phyloP scores from a whole-genome alignment of 2,329 filamentous ascomycete species.

The Xylaria sp. region DNA sequence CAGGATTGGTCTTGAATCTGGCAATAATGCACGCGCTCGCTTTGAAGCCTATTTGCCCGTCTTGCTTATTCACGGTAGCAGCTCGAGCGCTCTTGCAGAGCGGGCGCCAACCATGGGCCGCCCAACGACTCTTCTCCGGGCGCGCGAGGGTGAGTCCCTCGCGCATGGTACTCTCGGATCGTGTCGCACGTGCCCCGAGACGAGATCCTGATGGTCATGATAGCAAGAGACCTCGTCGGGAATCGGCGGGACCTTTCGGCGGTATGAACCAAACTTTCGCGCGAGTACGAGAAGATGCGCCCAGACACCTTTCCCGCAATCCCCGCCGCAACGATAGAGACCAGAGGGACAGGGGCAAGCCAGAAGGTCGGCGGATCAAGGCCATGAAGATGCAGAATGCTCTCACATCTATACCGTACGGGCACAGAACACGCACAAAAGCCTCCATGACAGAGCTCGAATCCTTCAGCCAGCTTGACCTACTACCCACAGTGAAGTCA shows the following conservation, averaged over 20 bases:
- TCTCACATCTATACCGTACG: conserved; percentile 78
- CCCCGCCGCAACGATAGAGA: conserved; percentile 14
- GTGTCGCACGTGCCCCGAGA: conserved; percentile 50
- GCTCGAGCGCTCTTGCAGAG: conserved; percentile 23
- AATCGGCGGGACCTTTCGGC: conserved; percentile 56
- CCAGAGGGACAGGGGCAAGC: conserved; percentile 38
- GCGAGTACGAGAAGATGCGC: conserved; percentile 40
- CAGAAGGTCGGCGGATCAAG: conserved; percentile 66
- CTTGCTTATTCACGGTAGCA: conserved; percentile 35
- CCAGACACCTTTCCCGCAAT: conserved; percentile 25
- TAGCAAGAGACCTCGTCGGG: conserved; percentile 46
- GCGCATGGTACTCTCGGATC: conserved; percentile 64
- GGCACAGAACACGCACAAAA: conserved; percentile 55
- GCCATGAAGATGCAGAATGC: conserved; percentile 93
- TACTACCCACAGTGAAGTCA: conserved; percentile 73
- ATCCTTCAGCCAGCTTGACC: conserved; percentile 79
- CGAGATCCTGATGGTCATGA: conserved; percentile 42
- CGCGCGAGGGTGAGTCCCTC: conserved; percentile 47
- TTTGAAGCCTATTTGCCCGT: conserved; percentile 38
- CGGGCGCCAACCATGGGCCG: conserved; percentile 30
- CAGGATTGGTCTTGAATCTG: neutral
- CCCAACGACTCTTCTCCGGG: conserved; percentile 34
- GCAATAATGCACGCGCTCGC: conserved; percentile 33
- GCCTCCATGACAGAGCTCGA: conserved; percentile 65
- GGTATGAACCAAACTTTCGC: conserved; percentile 63